Evolutionary conservation across 768 basidiomycete species (phyloP).

Genomic region (Naganishia vaughanmartiniae): DNA sequence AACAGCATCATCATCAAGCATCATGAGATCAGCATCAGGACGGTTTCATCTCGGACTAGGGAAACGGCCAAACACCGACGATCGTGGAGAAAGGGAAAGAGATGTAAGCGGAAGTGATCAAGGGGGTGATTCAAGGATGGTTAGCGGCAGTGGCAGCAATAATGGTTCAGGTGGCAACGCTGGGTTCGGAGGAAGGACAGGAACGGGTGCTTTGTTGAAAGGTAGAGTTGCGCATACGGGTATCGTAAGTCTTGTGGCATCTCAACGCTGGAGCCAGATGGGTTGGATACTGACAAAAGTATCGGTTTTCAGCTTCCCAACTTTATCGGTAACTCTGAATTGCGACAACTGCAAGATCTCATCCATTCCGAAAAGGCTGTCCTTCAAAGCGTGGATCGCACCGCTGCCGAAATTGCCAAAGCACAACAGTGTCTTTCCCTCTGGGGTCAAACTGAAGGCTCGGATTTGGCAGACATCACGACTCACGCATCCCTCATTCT

Average conservation of each 20-base stretch:
- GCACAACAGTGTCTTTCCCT: constrained; percentile 45
- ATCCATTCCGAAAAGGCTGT: constrained; percentile 85
- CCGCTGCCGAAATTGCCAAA: constrained; percentile 41
- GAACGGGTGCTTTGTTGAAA: constrained; percentile 26
- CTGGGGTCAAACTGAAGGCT: constrained; percentile 52
- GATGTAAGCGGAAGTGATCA: constrained; percentile 16
- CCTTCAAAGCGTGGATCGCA: constrained; percentile 52
- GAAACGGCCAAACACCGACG: constrained; percentile 20
- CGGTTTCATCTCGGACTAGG: constrained; percentile 29
- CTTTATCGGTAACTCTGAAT: constrained; percentile 28
- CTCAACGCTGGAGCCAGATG: background rate
- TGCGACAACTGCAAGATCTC: constrained; percentile 52
- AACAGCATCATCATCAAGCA: constrained; percentile 1
- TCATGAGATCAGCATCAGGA: constrained; percentile 31
- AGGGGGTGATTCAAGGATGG: constrained; percentile 2
- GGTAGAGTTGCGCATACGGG: constrained; percentile 33
- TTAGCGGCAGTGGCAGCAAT: constrained; percentile 13
- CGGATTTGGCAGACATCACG: constrained; percentile 62
- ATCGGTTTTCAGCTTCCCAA: constrained; percentile 24
- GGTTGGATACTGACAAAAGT: background rate
- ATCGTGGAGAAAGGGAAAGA: constrained; percentile 1
- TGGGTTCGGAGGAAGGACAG: constrained; percentile 22
- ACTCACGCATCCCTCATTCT: constrained; percentile 68
- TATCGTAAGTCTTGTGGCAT: constrained; percentile 12
- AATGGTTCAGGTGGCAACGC: background rate